Evolutionary conservation across 805 yeast genomes (phyloP).

Genomic region (Grigorovia jiainica): DNA sequence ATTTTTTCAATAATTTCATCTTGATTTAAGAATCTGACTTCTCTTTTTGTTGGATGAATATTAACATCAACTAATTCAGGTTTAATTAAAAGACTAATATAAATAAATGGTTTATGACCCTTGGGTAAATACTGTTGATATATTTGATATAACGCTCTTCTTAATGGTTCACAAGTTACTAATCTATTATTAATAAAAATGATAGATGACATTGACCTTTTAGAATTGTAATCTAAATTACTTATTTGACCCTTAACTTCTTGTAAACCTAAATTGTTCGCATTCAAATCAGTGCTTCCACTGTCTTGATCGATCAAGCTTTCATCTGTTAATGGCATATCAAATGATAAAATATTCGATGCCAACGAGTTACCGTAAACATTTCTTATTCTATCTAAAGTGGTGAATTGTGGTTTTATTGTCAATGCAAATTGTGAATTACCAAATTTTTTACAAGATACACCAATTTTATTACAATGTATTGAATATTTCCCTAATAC

Average conservation of each 20-base stretch:
- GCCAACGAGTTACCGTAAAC: constrained; percentile 68
- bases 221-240: constrained; percentile 57
- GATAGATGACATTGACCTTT: constrained; percentile 63
- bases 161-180: constrained; percentile 73
- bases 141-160: constrained; percentile 53
- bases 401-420: constrained; percentile 40
- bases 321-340: constrained; percentile 18
- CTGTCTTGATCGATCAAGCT: too few relatives aligned
- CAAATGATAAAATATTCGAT: constrained; percentile 46
- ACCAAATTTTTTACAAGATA: constrained; percentile 72
- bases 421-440: constrained; percentile 60
- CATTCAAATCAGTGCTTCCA: too few relatives aligned
- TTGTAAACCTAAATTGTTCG: constrained; percentile 2
- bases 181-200: constrained; percentile 81
- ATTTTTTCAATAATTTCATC: constrained; percentile 71
- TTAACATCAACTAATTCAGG: constrained; percentile 81
- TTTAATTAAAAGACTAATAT: constrained; percentile 55
- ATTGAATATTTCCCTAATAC: constrained; percentile 77
- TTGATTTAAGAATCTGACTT: constrained; percentile 77
- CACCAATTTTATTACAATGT: constrained; percentile 59
- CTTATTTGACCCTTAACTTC: constrained; percentile 54
- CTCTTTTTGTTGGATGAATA: constrained; percentile 91
- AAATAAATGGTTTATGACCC: constrained; percentile 69
- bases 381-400: constrained; percentile 60
- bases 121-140: constrained; percentile 66